Evolutionary conservation across 768 basidiomycete genomes (phyloP).

Genomic region (Lactifluus hygrophoroides): DNA sequence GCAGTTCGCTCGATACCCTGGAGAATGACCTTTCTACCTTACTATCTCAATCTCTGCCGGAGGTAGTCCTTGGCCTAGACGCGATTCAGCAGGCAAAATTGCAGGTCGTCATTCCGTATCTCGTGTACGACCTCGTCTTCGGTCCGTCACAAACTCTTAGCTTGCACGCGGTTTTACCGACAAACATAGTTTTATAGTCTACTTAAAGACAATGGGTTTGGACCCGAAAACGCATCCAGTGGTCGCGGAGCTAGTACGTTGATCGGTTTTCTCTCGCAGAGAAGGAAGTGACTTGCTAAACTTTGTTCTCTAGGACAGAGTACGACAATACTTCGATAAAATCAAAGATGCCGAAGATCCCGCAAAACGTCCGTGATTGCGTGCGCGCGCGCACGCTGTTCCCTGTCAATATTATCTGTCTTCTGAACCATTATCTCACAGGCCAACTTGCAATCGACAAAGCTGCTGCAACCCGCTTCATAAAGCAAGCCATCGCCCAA

Average conservation of each 20-base stretch:
- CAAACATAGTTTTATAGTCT: slow-evolving; percentile 39
- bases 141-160: slow-evolving; percentile 38
- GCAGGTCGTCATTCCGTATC: slow-evolving; percentile 71
- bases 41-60: slow-evolving; percentile 57
- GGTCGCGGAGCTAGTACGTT: slow-evolving; percentile 55
- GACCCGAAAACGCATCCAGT: slow-evolving; percentile 76
- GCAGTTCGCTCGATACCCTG: slow-evolving; percentile 56
- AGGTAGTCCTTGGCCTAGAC: slow-evolving; percentile 54
- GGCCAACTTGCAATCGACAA: slow-evolving; percentile 55
- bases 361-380: slow-evolving; percentile 39
- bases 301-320: slow-evolving; percentile 48
- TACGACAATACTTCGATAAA: slow-evolving; percentile 77
- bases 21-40: slow-evolving; percentile 60
- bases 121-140: slow-evolving; percentile 79
- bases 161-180: not conserved
- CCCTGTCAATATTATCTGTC: not conserved
- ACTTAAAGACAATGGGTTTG: slow-evolving; percentile 70
- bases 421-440: slow-evolving; percentile 18
- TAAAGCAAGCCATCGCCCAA: slow-evolving; percentile 72
- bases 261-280: not conserved
- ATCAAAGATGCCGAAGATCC: slow-evolving; percentile 68
- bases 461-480: slow-evolving; percentile 72
- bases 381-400: not conserved
- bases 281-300: not conserved
- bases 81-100: slow-evolving; percentile 76